Evolutionary conservation across 148 eudicot species (phyloP).

Genomic region (Diospyros lotus): DNA sequence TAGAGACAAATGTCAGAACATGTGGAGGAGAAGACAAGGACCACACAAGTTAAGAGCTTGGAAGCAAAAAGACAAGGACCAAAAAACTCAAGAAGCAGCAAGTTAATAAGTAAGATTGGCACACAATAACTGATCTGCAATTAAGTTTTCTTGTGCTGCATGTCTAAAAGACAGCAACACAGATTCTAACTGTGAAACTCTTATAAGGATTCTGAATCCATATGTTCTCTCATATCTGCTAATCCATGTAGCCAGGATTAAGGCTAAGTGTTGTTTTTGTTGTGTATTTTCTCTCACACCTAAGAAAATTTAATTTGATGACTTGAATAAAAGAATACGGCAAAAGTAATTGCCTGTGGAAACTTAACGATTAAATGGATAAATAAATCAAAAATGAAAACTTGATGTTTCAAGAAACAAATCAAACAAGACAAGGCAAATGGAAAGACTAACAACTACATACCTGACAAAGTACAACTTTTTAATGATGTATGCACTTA

Average conservation of each 20-base stretch:
- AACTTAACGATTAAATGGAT: neutral
- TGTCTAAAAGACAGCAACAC: neutral
- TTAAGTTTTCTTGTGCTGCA: neutral
- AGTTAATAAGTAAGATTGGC: neutral
- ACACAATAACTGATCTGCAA: neutral
- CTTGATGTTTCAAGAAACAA: neutral
- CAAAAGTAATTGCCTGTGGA: neutral
- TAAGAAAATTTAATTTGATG: neutral
- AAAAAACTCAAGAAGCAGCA: neutral
- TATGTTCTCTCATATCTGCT: no score
- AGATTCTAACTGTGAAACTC: neutral
- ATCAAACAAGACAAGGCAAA: neutral
- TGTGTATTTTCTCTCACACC: neutral
- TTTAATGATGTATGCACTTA: constrained; percentile 48
- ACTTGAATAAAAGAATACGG: neutral
- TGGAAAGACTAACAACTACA: constrained; percentile 4
- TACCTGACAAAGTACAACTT: constrained; percentile 49
- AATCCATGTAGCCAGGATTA: no score
- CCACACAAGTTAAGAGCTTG: neutral
- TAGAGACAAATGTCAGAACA: no score
- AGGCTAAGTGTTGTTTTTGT: no score
- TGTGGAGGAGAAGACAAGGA: no score
- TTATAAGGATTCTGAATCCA: neutral
- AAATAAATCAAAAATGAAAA: constrained; percentile 1
- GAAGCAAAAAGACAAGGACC: neutral